These are phyloP conservation scores for Scheffersomyces stambukii DNA, from an alignment of 1,139 yeast species.

Conservation along the genomic window DNA sequence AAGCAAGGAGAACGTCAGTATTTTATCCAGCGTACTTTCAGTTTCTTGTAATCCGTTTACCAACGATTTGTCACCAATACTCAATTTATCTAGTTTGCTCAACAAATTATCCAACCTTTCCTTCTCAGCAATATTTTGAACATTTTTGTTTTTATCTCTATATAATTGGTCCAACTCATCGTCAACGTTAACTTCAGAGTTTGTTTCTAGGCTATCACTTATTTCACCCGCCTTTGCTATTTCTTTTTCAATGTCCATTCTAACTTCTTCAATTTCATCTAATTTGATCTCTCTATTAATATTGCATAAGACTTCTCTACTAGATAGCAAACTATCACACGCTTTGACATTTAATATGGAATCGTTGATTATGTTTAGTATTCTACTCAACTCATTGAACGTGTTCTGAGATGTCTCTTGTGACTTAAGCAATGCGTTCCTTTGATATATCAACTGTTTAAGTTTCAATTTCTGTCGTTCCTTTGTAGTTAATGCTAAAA, in stretches of 20 bases:
- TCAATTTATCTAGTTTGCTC: slow-evolving; percentile 10
- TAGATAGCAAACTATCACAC: slow-evolving; percentile 30
- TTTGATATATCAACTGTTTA: slow-evolving; percentile 6
- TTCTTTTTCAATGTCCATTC: slow-evolving; percentile 40
- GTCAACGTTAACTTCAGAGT: slow-evolving; percentile 25
- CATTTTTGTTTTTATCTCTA: slow-evolving; percentile 2
- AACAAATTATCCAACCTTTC: slow-evolving; percentile 4
- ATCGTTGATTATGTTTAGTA: slow-evolving; percentile 44
- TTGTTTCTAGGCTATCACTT: slow-evolving; percentile 25
- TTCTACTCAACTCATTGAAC: slow-evolving; percentile 31
- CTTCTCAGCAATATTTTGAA: slow-evolving; percentile 3
- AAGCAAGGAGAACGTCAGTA: too few species aligned
- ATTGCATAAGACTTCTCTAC: slow-evolving; percentile 30
- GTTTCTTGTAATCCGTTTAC: too few species aligned
- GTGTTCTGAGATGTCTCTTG: slow-evolving; percentile 26
- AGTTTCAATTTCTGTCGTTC: slow-evolving; percentile 8
- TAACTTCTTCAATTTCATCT: slow-evolving; percentile 29
- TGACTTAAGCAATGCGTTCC: slow-evolving; percentile 24
- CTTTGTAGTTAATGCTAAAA: slow-evolving; percentile 8
- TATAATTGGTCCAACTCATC: slow-evolving; percentile 21
- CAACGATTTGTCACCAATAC: slow-evolving; percentile 5
- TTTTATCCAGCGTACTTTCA: too few species aligned
- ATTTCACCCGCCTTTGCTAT: slow-evolving; percentile 30
- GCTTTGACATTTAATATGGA: slow-evolving; percentile 41
- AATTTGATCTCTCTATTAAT: slow-evolving; percentile 28